Percentiles rank a stretch among this genome's conserved stretches.
Conservation (phyloP, 441 rosid genomes). For the Rhodomyrtus psidioides region DNA sequence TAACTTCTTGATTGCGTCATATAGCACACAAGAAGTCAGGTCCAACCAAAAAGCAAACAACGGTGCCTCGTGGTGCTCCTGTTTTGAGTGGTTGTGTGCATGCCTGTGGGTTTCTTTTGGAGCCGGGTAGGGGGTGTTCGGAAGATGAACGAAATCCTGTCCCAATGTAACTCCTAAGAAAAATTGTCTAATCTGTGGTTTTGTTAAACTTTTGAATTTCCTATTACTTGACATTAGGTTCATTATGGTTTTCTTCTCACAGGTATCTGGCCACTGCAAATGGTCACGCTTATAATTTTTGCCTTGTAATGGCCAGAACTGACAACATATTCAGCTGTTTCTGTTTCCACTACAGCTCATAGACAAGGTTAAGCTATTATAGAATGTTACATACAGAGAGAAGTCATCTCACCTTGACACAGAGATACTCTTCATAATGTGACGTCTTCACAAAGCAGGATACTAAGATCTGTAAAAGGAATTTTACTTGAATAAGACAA, state of each 20-base stretch:
- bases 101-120: neutral
- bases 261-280: neutral
- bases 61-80: neutral
- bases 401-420: slow-evolving; percentile 62
- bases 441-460: slow-evolving; percentile 94
- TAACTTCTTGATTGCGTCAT: neutral
- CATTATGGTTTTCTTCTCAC: neutral
- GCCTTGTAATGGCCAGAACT: neutral
- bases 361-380: neutral
- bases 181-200: neutral
- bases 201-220: too few relatives aligned
- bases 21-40: neutral
- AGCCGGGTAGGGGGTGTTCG: neutral
- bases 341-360: neutral
- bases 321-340: neutral
- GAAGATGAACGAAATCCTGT: neutral
- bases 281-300: neutral
- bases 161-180: neutral
- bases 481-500: neutral
- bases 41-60: neutral
- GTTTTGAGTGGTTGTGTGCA: neutral
- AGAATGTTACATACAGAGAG: neutral
- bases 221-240: neutral
- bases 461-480: slow-evolving; percentile 43
- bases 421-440: slow-evolving; percentile 73